Conservation (phyloP, 495 filamentous ascomycete genomes). For the Aspergillus homomorphus region DNA sequence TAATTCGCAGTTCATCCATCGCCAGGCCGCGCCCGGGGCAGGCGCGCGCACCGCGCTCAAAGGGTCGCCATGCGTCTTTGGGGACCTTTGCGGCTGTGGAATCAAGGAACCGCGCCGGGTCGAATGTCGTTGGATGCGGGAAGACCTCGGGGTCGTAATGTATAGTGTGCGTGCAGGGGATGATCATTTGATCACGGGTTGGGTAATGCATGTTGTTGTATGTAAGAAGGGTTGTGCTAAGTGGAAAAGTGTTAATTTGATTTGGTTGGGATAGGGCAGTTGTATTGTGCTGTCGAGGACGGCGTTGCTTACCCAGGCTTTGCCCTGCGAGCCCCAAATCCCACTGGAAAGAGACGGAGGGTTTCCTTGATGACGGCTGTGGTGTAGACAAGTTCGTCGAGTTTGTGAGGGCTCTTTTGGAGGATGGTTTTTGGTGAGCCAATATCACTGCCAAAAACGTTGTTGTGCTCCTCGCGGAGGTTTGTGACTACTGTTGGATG, state of each 20-base stretch:
- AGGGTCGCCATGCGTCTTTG: not conserved
- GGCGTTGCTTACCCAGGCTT: no score
- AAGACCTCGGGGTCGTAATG: conserved; percentile 1
- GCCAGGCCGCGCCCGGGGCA: not conserved
- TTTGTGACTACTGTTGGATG: not conserved
- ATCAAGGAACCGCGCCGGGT: conserved; percentile 1
- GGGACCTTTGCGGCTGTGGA: not conserved
- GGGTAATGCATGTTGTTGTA: no score
- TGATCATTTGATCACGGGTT: not conserved
- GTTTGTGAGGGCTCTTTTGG: not conserved
- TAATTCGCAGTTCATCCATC: not conserved
- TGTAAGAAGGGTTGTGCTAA: no score
- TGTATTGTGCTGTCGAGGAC: not conserved
- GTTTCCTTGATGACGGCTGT: conserved; percentile 12
- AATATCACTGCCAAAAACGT: not conserved
- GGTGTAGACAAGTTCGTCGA: conserved; percentile 6
- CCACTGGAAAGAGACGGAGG: conserved; percentile 7
- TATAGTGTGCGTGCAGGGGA: conserved; percentile 8
- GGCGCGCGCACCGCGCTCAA: not conserved
- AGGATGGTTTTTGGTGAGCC: not conserved
- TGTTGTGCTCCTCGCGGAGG: conserved; percentile 5
- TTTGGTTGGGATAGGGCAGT: no score
- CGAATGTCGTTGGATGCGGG: not conserved
- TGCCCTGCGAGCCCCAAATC: not conserved
- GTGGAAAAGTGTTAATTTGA: no score